Base-by-base conservation (phyloP, 176 grass and related monocot genomes). In the Juncus effusus region DNA sequence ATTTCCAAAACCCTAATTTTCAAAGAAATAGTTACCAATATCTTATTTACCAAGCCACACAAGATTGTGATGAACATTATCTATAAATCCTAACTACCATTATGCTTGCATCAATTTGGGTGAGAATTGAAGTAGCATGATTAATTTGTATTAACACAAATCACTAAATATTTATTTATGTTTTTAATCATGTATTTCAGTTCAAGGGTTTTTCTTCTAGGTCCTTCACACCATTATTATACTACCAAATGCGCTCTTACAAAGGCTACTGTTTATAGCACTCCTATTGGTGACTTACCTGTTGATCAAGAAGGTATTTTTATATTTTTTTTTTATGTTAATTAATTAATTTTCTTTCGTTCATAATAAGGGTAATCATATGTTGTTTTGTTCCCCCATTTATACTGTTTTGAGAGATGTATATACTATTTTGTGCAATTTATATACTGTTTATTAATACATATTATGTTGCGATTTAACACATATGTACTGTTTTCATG, bases 151-250 rank as follows among this genome's bases (percentile, higher is more conserved):
- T 7, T 12, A 8, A 67, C 42, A 42, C 4, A 15, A 35, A 52
- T 52, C 13, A 45, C 41, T 10, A 41, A 74, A 58, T 38, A 61
- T 56, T 77, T 10, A 2, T 68, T 37, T 38, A 52, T 42, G 68
- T 9, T 10, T 13, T 71, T 16, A 12, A 56, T 70, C 36, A 16
- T 80, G 38, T 77, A 37, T 80, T 86, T 69, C 85, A 97, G 93
- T 80, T 83, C 83, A 75, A 72, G 88, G 61, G 88, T 99, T 41
- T 99, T 99, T 82, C 85, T 99, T 49, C 89, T 99, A 19, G 94
- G 94, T 39, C 94, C 94, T 70, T 99, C 94, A 72, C 94, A 99
- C 78, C 94, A 90, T 60, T 93, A 87, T 80, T 99, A 99, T 63
- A 93, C 88, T 80, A 75, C 88, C 61, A 99, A 83, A 84, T 99